These are phyloP conservation scores for Lecanicillium sp. DNA, from an alignment of 2,329 filamentous ascomycete genomes.

Conservation along the genomic window DNA sequence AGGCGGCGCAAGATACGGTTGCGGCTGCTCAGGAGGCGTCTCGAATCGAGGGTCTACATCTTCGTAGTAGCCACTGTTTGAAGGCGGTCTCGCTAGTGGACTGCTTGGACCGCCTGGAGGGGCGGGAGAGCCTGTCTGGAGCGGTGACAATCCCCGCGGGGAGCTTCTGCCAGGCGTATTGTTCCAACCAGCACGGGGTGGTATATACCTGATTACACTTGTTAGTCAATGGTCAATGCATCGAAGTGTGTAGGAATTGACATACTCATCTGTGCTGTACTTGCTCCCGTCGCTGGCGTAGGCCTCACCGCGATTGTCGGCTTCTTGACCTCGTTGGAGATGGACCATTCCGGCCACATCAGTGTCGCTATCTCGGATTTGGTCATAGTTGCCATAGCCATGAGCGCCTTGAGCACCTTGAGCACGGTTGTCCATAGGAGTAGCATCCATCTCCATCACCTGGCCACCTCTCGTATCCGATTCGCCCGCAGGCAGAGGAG, in stretches of 20 bases:
- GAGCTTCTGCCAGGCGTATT: slow-evolving; percentile 33
- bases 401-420: too few species aligned
- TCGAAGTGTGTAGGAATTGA: too few species aligned
- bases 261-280: slow-evolving; percentile 70
- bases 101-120: slow-evolving; percentile 28
- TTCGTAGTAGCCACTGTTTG: slow-evolving; percentile 64
- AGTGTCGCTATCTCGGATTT: slow-evolving; percentile 54
- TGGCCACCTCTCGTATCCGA: slow-evolving; percentile 43
- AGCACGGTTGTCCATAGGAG: slow-evolving; percentile 30
- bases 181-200: slow-evolving; percentile 49
- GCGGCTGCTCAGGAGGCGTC: slow-evolving; percentile 17
- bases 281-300: slow-evolving; percentile 59
- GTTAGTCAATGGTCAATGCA: not conserved
- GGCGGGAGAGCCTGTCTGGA: slow-evolving; percentile 24
- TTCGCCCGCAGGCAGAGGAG: slow-evolving; percentile 44
- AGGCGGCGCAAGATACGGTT: slow-evolving; percentile 14
- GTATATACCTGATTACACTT: slow-evolving; percentile 39
- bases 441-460: slow-evolving; percentile 74
- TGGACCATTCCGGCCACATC: slow-evolving; percentile 69
- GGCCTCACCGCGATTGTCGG: slow-evolving; percentile 35
- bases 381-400: slow-evolving; percentile 37
- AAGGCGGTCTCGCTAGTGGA: slow-evolving; percentile 23
- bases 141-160: slow-evolving; percentile 37
- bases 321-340: slow-evolving; percentile 48
- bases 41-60: slow-evolving; percentile 85